Conservation (phyloP, 805 yeast species). For the Maudiozyma bulderi region DNA sequence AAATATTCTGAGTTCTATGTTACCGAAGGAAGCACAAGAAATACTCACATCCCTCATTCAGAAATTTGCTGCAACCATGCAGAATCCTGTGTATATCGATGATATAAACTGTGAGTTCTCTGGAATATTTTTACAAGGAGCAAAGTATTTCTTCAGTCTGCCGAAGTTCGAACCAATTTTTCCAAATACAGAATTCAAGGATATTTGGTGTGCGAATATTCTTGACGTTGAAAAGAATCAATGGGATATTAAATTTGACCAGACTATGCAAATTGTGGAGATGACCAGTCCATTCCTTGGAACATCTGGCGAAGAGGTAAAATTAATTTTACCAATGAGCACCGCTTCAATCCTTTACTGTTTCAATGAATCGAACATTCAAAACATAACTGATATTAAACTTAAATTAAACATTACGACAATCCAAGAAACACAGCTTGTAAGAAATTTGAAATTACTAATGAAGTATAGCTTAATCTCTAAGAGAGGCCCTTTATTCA, state of each 20-base stretch:
- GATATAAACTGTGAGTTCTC: not conserved
- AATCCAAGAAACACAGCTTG: slow-evolving; percentile 1
- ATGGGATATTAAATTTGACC: not conserved
- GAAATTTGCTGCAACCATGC: not conserved
- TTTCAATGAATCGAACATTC: slow-evolving; percentile 9
- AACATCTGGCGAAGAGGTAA: not conserved
- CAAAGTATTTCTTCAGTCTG: not conserved
- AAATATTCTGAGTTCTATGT: not conserved
- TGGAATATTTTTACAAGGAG: not conserved
- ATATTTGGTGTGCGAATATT: not conserved
- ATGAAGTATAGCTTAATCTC: not conserved
- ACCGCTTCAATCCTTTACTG: slow-evolving; percentile 12
- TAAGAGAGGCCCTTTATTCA: not conserved
- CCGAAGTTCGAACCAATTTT: not conserved
- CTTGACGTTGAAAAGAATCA: not conserved
- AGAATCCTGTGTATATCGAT: not conserved
- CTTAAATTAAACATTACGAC: slow-evolving; percentile 2
- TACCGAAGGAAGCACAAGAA: not conserved
- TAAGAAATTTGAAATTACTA: slow-evolving; percentile 4
- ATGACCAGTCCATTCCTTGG: slow-evolving; percentile 6
- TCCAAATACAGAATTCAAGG: not conserved
- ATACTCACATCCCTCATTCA: not conserved
- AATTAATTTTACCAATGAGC: slow-evolving; percentile 5
- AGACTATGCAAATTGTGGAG: slow-evolving; percentile 7
- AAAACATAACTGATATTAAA: slow-evolving; percentile 1